Conservation (phyloP, 2,329 filamentous ascomycete genomes). For the Didymella glomerata region DNA sequence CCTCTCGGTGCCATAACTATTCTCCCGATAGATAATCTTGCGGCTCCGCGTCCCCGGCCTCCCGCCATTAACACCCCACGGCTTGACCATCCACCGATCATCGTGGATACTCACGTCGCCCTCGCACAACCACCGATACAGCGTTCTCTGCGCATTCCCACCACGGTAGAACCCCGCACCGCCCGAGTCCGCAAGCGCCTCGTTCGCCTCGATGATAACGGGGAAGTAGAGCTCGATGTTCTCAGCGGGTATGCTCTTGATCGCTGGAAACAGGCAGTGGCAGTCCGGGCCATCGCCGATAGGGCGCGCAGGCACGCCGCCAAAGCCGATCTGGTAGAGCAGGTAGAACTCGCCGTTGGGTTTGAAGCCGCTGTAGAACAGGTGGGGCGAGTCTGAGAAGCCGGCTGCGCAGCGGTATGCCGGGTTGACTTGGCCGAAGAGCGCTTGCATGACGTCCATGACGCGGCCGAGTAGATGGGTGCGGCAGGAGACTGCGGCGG, state of each 20-base stretch:
- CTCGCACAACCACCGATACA: constrained; percentile 57
- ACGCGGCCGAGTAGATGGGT: constrained; percentile 60
- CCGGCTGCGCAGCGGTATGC: constrained; percentile 59
- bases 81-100: constrained; percentile 60
- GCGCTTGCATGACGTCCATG: constrained; percentile 60
- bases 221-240: constrained; percentile 60
- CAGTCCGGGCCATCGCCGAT: constrained; percentile 60
- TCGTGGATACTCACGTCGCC: constrained; percentile 60
- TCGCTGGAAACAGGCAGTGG: constrained; percentile 61
- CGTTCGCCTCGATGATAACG: constrained; percentile 59
- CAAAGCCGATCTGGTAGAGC: constrained; percentile 62
- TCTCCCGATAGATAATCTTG: constrained; percentile 56
- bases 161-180: constrained; percentile 59
- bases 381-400: constrained; percentile 61
- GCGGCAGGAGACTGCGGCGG: constrained; percentile 58
- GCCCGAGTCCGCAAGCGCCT: constrained; percentile 59
- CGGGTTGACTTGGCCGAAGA: constrained; percentile 59
- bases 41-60: constrained; percentile 55
- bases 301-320: constrained; percentile 58
- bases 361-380: constrained; percentile 62
- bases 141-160: constrained; percentile 59
- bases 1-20: constrained; percentile 43
- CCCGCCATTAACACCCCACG: constrained; percentile 60
- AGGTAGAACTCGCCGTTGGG: constrained; percentile 60
- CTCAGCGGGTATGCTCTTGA: constrained; percentile 61